Base-by-base conservation (phyloP, 164 flowering plant species). In the Taxillus chinensis region DNA sequence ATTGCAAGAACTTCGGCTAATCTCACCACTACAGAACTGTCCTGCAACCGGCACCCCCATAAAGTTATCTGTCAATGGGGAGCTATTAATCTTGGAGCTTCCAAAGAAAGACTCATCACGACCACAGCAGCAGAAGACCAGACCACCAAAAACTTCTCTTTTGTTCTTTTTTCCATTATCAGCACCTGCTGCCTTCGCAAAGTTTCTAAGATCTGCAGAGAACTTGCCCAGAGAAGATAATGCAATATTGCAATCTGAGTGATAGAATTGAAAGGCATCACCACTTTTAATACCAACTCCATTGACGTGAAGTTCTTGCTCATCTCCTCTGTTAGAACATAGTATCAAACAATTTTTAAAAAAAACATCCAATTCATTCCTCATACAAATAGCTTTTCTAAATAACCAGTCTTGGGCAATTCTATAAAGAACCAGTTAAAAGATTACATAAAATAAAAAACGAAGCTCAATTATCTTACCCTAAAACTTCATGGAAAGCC, bases 241-340 rank as follows among this genome's bases (percentile, higher is more conserved):
- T 16, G 88, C 92, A 58, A 66, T 43, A 16, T 59, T 50, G 2
- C 80, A 63, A 71, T 84, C 79, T n/a, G 92, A 71, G 45, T 37
- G 51, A 75, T 79, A 85, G 60, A 88, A 75, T 14, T 70, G 85
- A 65, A 90, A 88, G 51, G 63, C 16, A 66, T 90, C 97, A 5
- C 91, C 89, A 12, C 84, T 82, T 80, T 65, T 82, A 39, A 90
- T 82, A 57, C 83, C 91, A 54, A 10, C 62, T 12, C 85, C 90
- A 41, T 69, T 65, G 9, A 80, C 83, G 63, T 40, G 79, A 38
- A 90, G 80, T 68, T 78, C 79, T 59, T 80, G 82, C 54, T 85
- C 88, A 66, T 87, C 83, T 12, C 77, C 89, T n/a, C 97, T 90
- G 82, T 38, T 8, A 27, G 41, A 64, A 54, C 52, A 49, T 4